Evolutionary conservation across 106 monocot genomes (phyloP).

Genomic region (Dendrobium chrysotoxum): DNA sequence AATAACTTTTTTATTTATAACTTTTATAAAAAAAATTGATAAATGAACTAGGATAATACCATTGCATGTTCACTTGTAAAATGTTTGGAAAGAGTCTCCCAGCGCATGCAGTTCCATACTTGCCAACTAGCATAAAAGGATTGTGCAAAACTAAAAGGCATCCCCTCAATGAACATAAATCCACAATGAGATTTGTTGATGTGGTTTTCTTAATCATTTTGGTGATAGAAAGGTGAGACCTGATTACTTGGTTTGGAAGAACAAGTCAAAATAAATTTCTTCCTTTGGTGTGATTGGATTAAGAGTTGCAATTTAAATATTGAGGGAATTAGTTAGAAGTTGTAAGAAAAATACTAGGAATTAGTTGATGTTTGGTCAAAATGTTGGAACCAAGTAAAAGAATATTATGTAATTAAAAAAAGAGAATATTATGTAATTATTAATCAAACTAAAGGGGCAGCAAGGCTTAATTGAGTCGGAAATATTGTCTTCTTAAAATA

Average conservation of each 20-base stretch:
- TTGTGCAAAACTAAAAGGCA: too few species aligned
- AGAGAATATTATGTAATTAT: neutral
- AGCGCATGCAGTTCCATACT: too few species aligned
- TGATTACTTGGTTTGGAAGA: neutral
- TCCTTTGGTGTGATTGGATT: neutral
- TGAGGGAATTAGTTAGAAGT: neutral
- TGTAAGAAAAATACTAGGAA: neutral
- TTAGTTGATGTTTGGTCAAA: too few species aligned
- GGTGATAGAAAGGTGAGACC: neutral
- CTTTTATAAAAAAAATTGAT: too few species aligned
- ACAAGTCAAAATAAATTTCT: neutral
- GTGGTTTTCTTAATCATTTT: neutral
- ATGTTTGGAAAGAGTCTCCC: too few species aligned
- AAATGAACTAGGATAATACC: too few species aligned
- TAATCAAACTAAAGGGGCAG: neutral
- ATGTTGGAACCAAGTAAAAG: too few species aligned
- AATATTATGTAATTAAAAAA: neutral
- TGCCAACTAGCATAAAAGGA: too few species aligned
- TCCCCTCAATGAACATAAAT: neutral
- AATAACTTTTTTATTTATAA: too few species aligned
- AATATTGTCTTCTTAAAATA: neutral
- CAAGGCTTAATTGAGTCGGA: neutral
- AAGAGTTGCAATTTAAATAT: neutral
- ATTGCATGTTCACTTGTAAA: too few species aligned
- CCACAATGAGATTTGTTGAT: neutral